These are phyloP conservation scores for Phytophthora tubulina DNA, from an alignment of 352 stramenopile genomes.

Conservation along the genomic window DNA sequence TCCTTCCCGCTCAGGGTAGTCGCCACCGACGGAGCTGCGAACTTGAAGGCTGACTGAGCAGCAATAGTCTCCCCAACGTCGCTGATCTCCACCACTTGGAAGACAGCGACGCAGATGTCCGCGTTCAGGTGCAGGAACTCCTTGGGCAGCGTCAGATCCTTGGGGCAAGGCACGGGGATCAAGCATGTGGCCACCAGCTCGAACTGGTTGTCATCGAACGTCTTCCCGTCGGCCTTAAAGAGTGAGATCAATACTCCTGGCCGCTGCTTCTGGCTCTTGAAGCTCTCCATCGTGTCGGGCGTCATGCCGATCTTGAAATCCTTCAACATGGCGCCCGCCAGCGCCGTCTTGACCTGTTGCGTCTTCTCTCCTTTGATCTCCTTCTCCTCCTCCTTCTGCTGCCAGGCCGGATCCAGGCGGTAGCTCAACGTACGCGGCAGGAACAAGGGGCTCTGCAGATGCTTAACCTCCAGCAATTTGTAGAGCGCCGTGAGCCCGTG, in stretches of 20 bases:
- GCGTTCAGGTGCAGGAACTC: constrained; percentile 52
- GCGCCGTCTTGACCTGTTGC: constrained; percentile 7
- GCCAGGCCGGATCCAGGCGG: constrained; percentile 52
- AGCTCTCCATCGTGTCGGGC: constrained; percentile 65
- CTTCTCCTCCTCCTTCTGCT: constrained; percentile 20
- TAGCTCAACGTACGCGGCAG: constrained; percentile 84
- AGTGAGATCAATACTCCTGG: constrained; percentile 66
- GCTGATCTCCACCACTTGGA: constrained; percentile 75
- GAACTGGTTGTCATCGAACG: constrained; percentile 73
- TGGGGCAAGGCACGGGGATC: constrained; percentile 70
- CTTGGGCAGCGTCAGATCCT: constrained; percentile 60
- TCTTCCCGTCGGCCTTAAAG: constrained; percentile 52
- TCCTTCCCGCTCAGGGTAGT: constrained; percentile 52
- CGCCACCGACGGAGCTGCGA: constrained; percentile 36
- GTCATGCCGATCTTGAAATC: constrained; percentile 81
- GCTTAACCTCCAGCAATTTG: constrained; percentile 82
- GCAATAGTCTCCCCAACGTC: constrained; percentile 54
- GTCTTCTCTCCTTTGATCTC: constrained; percentile 28
- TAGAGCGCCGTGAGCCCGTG: constrained; percentile 82
- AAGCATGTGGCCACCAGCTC: constrained; percentile 65
- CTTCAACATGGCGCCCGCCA: constrained; percentile 47
- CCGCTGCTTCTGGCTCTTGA: constrained; percentile 65
- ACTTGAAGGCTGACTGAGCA: constrained; percentile 47
- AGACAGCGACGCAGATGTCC: constrained; percentile 61
- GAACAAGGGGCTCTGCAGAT: constrained; percentile 78